Percentiles rank a stretch among this genome's conserved stretches.
Evolutionary conservation across 2,329 filamentous ascomycete genomes (phyloP).

Genomic region (Tolypocladium ovalisporum): DNA sequence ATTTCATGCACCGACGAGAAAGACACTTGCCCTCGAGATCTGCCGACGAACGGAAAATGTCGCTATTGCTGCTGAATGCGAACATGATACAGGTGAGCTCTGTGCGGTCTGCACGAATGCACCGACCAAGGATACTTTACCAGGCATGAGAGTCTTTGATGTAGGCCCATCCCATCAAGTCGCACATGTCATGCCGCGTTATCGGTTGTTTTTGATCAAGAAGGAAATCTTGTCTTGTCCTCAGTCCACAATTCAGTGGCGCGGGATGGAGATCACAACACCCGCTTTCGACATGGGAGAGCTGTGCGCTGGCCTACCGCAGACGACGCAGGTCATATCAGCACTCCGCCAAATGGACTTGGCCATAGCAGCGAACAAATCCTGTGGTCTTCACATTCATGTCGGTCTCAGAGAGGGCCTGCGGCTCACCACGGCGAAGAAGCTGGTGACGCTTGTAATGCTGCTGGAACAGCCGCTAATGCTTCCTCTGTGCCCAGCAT

Average conservation of each 20-base stretch:
- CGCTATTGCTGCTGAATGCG: background rate
- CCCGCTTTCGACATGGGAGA: constrained; percentile 9
- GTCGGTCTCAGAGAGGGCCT: constrained; percentile 12
- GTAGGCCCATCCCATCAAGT: background rate
- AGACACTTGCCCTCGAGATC: background rate
- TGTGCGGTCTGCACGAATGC: background rate
- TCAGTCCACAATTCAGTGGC: constrained; percentile 1
- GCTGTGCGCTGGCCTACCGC: constrained; percentile 6
- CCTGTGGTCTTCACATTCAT: constrained; percentile 15
- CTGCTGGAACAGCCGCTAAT: constrained; percentile 10
- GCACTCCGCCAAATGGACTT: constrained; percentile 1
- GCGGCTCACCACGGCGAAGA: constrained; percentile 11
- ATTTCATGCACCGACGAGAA: background rate
- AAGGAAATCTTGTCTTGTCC: constrained; percentile 1
- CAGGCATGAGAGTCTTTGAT: background rate
- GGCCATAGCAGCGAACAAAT: constrained; percentile 2
- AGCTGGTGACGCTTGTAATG: constrained; percentile 9
- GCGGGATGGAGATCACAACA: constrained; percentile 9
- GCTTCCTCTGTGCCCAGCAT: background rate
- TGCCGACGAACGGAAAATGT: background rate
- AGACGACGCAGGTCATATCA: constrained; percentile 1
- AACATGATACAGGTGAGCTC: background rate
- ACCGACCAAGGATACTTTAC: background rate
- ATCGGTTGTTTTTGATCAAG: constrained; percentile 8
- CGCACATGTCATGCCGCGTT: background rate